Base-by-base conservation (phyloP, 164 flowering plant genomes). In the Hamamelis virginiana region DNA sequence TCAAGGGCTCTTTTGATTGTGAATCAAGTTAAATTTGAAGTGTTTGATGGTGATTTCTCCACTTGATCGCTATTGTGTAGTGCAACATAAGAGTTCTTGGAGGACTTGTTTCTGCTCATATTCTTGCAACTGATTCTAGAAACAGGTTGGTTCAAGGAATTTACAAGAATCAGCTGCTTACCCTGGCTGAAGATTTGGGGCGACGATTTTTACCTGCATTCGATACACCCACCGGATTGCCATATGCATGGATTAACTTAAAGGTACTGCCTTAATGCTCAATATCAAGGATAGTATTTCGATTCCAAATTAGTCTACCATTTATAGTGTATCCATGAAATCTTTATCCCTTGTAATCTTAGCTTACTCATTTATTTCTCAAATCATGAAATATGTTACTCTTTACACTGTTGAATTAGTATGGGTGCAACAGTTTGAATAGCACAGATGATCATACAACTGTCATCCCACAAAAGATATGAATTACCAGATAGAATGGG, bases 81-180 rank as follows among this genome's bases (percentile, higher is more conserved):
- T 91, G 98, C 93, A 95, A 95, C 93, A 95, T 95, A 82, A 85
- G 99, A 89, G 93, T 89, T 80, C 99, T 95, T 82, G 99, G 99
- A 80, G 99, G 99, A 82, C 99, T 95, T 82, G 89, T 95, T 76
- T 92, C 99, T 80, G 98, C 96, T 83, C 99, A 95, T 85, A 77
- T 95, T 80, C 98, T 95, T 86, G 98, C 99, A 67, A 89, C 96
- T 89, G 95, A 92, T 85, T 82, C 96, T 78, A 69, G 83, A 56
- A 84, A 88, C 82, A 86, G 91, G 91, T 78, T 91, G 69, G 74
- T 76, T 71, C 82, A 80, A 77, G 89, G 93, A 76, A 68, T 71
- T 62, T 95, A 95, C 77, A 77, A 79, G 59, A 88, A 89, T 69
- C 88, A 95, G 77, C 86, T 95, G 41, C 94, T 95, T 74, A 69